These are phyloP conservation scores for Sequoia sempervirens DNA, from an alignment of 75 land plant genomes.

Conservation along the genomic window DNA sequence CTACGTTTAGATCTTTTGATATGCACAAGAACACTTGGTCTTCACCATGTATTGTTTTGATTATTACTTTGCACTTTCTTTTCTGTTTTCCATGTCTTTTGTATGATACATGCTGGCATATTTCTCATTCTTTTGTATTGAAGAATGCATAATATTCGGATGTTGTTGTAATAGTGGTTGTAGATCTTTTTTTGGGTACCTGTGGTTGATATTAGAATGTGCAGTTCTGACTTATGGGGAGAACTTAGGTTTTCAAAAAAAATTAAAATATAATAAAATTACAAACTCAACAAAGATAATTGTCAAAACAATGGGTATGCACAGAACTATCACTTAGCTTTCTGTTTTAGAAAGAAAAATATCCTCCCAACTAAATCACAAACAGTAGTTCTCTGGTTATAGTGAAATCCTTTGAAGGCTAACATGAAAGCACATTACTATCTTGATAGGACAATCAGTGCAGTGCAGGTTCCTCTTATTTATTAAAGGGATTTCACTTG, in stretches of 20 bases:
- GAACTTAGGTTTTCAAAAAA: background rate
- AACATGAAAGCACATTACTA: background rate
- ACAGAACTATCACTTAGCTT: background rate
- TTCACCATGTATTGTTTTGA: background rate
- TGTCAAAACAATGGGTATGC: background rate
- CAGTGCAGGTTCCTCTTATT: background rate
- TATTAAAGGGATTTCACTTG: background rate
- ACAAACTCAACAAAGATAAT: background rate
- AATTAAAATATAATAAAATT: no score
- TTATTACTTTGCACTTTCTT: background rate
- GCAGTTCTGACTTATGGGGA: background rate
- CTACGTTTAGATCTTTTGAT: background rate
- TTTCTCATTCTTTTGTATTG: background rate
- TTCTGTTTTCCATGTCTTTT: background rate
- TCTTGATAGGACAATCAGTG: background rate
- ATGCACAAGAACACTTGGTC: background rate
- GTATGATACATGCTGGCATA: background rate
- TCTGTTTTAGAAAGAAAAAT: no score
- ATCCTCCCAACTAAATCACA: background rate
- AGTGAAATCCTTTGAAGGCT: no score
- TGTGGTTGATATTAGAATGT: background rate
- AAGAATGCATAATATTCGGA: background rate
- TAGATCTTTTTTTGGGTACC: background rate
- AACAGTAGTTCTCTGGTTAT: background rate
- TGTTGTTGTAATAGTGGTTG: background rate